Conservation (phyloP, 352 stramenopile genomes). For the Thraustotheca clavata region DNA sequence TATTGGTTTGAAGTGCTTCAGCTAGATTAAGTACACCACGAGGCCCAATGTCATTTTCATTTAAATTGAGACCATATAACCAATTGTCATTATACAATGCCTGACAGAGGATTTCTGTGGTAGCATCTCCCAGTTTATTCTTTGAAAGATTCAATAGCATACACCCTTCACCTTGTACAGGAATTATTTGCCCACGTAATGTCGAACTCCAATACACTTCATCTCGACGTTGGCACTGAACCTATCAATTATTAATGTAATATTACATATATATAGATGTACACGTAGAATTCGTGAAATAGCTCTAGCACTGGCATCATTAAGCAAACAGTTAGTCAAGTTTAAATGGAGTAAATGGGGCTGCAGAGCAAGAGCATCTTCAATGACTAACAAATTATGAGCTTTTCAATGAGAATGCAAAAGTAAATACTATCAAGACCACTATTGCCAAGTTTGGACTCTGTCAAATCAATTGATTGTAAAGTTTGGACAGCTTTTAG, state of each 20-base stretch:
- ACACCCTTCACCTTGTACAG: constrained; percentile 8
- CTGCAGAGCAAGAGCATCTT: constrained; percentile 8
- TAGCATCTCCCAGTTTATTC: constrained; percentile 14
- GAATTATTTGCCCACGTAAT: constrained; percentile 10
- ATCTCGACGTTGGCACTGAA: constrained; percentile 4
- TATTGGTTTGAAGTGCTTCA: constrained; percentile 19
- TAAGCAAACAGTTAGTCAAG: constrained; percentile 11
- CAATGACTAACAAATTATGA: not conserved
- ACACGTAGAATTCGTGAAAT: constrained; percentile 14
- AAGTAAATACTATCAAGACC: constrained; percentile 7
- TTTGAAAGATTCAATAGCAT: constrained; percentile 5
- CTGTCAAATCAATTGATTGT: not conserved
- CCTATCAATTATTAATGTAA: not conserved
- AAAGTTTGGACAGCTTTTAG: not conserved
- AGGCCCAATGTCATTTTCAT: constrained; percentile 3
- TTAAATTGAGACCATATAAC: constrained; percentile 19
- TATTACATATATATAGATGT: not conserved
- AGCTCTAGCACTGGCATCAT: not conserved
- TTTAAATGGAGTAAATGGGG: constrained; percentile 4
- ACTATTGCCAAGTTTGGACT: constrained; percentile 2
- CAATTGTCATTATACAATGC: constrained; percentile 20
- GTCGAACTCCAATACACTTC: constrained; percentile 19
- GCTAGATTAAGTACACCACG: constrained; percentile 16
- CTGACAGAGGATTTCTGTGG: constrained; percentile 18
- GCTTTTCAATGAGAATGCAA: not conserved